Evolutionary conservation across 225 moss, liverwort and hornwort species (phyloP).

Genomic region (Lunularia cruciata): DNA sequence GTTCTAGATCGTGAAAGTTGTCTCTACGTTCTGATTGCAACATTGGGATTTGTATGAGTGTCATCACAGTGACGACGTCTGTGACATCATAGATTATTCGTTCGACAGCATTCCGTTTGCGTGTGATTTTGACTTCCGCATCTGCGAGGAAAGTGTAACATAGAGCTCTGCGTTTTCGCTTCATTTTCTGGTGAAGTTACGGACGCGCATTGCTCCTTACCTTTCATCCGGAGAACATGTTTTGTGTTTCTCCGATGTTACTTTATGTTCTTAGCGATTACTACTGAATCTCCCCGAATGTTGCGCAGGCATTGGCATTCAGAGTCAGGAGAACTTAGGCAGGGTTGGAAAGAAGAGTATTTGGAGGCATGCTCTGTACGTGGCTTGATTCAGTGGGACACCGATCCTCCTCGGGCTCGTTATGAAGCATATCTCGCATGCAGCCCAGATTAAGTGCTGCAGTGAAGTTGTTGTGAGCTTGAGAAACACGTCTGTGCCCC

Average conservation of each 20-base stretch:
- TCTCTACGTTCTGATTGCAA: too few species aligned
- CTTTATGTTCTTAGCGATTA: neutral
- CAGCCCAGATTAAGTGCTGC: constrained; percentile 35
- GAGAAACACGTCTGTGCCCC: neutral
- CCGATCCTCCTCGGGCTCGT: constrained; percentile 15
- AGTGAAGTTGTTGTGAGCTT: constrained; percentile 15
- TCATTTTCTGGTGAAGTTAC: neutral
- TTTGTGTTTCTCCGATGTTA: neutral
- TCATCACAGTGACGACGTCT: too few species aligned
- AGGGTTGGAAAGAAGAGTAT: constrained; percentile 56
- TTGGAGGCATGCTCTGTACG: constrained; percentile 42
- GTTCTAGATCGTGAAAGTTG: too few species aligned
- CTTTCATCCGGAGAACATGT: neutral
- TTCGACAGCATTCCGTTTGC: too few species aligned
- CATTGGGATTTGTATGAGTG: too few species aligned
- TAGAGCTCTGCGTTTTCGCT: too few species aligned
- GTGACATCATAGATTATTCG: too few species aligned
- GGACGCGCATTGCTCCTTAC: too few species aligned
- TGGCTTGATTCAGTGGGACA: constrained; percentile 33
- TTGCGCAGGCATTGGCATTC: constrained; percentile 47
- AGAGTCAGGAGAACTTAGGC: constrained; percentile 44
- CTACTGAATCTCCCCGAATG: neutral
- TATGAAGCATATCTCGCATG: constrained; percentile 38
- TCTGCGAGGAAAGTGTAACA: too few species aligned
- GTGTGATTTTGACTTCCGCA: too few species aligned